phyloP scores from a whole-genome alignment of 352 stramenopile species.

The Phytophthora pisi region DNA sequence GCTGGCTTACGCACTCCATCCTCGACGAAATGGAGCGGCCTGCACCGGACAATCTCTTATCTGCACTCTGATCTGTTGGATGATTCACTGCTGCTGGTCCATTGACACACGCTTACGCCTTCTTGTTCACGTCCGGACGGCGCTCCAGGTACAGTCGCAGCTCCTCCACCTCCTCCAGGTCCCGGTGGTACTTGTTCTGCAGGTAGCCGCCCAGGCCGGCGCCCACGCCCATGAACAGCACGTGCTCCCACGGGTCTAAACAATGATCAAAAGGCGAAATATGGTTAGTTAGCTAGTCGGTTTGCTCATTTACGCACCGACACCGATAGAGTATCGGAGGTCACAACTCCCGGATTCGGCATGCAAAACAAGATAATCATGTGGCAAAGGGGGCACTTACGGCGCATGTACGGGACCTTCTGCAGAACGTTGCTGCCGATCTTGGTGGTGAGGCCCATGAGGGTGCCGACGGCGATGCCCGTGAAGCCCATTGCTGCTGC shows the following conservation, averaged over 20 bases:
- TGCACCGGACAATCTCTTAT: conserved; percentile 9
- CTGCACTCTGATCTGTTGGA: conserved; percentile 14
- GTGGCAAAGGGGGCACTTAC: conserved; percentile 46
- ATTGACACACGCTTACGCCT: conserved; percentile 35
- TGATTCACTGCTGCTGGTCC: conserved; percentile 12
- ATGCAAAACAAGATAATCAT: too few species aligned
- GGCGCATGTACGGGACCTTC: conserved; percentile 85
- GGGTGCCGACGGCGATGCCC: conserved; percentile 66
- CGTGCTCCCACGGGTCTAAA: conserved; percentile 82
- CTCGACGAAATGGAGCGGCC: conserved; percentile 9
- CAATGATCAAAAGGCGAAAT: conserved; percentile 3
- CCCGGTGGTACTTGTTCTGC: conserved; percentile 79
- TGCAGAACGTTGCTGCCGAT: conserved; percentile 82
- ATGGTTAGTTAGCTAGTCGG: background rate
- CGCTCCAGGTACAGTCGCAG: conserved; percentile 76
- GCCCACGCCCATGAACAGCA: conserved; percentile 73
- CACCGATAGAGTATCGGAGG: background rate
- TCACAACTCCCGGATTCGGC: background rate
- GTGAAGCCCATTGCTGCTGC: conserved; percentile 69
- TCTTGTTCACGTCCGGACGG: conserved; percentile 57
- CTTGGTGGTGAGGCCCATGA: conserved; percentile 84
- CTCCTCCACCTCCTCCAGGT: conserved; percentile 79
- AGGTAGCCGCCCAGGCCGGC: conserved; percentile 64
- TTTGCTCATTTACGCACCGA: too few species aligned
- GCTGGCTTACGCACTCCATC: conserved; percentile 20